Conservation (phyloP, 495 filamentous ascomycete genomes). For the Opeltia flavorubescens region DNA sequence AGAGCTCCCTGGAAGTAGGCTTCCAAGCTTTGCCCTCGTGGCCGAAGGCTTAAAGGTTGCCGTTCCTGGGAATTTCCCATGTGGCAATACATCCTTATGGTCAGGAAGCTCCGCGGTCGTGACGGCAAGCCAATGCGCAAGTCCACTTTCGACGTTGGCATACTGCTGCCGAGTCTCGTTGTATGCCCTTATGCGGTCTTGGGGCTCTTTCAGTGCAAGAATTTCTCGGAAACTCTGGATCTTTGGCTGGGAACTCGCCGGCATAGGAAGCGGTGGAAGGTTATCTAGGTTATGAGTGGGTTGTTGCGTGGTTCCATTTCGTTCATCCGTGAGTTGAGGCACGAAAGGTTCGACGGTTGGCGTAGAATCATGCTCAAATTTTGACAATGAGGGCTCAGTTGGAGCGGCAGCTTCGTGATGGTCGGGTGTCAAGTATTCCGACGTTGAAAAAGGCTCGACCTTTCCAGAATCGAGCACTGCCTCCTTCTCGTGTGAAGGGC, state of each 20-base stretch:
- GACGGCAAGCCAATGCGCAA: conserved; percentile 55
- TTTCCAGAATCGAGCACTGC: too few relatives aligned
- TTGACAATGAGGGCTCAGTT: too few relatives aligned
- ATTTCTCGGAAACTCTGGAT: conserved; percentile 57
- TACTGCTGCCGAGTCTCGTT: conserved; percentile 56
- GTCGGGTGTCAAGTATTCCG: too few relatives aligned
- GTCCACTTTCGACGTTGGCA: conserved; percentile 54
- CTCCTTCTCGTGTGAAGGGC: too few relatives aligned
- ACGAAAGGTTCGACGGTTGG: too few relatives aligned
- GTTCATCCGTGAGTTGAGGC: background rate
- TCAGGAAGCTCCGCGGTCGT: conserved; percentile 38
- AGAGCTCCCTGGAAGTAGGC: conserved; percentile 20
- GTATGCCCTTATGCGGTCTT: conserved; percentile 55
- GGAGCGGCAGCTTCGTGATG: too few relatives aligned
- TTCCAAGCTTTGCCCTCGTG: conserved; percentile 31
- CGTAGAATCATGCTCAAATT: too few relatives aligned
- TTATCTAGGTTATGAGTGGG: background rate
- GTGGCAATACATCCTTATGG: conserved; percentile 28
- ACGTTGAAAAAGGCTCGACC: too few relatives aligned
- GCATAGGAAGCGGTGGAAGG: conserved; percentile 10
- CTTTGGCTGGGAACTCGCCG: conserved; percentile 23
- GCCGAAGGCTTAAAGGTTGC: conserved; percentile 21
- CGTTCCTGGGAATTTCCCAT: conserved; percentile 19
- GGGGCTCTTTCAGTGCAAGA: conserved; percentile 40
- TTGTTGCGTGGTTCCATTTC: background rate